Conservation (phyloP, 2,329 filamentous ascomycete genomes). For the Beauveria pseudobassiana region DNA sequence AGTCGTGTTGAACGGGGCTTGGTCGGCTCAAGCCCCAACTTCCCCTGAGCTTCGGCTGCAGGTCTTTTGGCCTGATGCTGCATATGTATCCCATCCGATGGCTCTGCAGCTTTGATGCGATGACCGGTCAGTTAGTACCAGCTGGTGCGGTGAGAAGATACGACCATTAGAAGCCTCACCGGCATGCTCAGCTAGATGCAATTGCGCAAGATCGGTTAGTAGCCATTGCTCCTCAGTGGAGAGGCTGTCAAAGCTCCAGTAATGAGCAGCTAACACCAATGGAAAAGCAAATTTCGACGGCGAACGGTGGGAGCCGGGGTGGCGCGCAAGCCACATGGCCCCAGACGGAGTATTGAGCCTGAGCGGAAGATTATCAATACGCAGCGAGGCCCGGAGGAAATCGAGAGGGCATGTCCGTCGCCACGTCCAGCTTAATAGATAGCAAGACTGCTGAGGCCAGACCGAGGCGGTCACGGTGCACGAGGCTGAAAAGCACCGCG, state of each 20-base stretch:
- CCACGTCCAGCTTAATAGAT: neutral
- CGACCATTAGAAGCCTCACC: neutral
- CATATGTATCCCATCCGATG: neutral
- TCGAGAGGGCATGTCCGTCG: neutral
- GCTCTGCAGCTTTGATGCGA: neutral
- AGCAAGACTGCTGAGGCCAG: neutral
- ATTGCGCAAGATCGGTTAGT: neutral
- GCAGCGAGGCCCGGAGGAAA: neutral
- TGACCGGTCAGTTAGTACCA: neutral
- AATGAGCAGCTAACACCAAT: conserved; percentile 1
- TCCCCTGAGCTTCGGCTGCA: neutral
- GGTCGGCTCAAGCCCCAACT: neutral
- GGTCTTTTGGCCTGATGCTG: neutral
- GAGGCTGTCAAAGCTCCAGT: neutral
- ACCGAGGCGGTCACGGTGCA: too few relatives aligned
- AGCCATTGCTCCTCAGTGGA: neutral
- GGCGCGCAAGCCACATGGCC: conserved; percentile 1
- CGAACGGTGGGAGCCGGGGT: conserved; percentile 1
- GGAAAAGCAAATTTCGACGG: neutral
- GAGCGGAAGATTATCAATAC: neutral
- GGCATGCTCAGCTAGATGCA: neutral
- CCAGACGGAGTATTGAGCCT: neutral
- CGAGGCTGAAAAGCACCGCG: neutral
- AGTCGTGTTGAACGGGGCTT: neutral
- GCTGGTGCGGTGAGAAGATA: neutral